Conservation (phyloP, 768 basidiomycete genomes). For the Nevesoporus exiguus region DNA sequence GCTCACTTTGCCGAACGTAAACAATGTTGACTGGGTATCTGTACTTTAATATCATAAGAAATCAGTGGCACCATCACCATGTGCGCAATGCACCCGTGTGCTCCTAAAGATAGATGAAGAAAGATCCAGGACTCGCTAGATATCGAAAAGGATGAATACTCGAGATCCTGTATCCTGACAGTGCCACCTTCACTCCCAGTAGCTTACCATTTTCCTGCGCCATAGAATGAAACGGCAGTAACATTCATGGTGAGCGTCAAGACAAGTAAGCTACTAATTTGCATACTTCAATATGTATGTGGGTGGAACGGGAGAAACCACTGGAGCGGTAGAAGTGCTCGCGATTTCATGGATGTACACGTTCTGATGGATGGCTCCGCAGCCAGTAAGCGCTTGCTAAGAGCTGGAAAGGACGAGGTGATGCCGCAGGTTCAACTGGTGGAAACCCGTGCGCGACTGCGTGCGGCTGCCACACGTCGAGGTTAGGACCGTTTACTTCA, state of each 20-base stretch:
- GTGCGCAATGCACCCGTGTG: slow-evolving; percentile 86
- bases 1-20: slow-evolving; percentile 94
- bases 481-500: no score
- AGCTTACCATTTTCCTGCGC: slow-evolving; percentile 96
- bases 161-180: slow-evolving; percentile 98
- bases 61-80: slow-evolving; percentile 93
- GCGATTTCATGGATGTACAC: slow-evolving; percentile 88
- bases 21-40: slow-evolving; percentile 80
- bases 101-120: slow-evolving; percentile 42
- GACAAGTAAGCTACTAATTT: slow-evolving; percentile 63
- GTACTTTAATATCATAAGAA: slow-evolving; percentile 11
- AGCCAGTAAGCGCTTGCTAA: slow-evolving; percentile 87
- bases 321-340: slow-evolving; percentile 57
- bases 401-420: slow-evolving; percentile 5
- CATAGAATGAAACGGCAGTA: slow-evolving; percentile 93
- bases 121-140: neutral
- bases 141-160: slow-evolving; percentile 46
- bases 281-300: slow-evolving; percentile 18
- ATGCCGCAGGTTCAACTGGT: slow-evolving; percentile 13
- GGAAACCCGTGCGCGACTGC: no score
- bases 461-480: no score
- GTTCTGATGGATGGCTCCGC: slow-evolving; percentile 96
- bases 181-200: slow-evolving; percentile 96
- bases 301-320: slow-evolving; percentile 25
- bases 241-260: slow-evolving; percentile 91